Evolutionary conservation across 2,329 filamentous ascomycete genomes (phyloP).

Genomic region (Penicillium sp.): DNA sequence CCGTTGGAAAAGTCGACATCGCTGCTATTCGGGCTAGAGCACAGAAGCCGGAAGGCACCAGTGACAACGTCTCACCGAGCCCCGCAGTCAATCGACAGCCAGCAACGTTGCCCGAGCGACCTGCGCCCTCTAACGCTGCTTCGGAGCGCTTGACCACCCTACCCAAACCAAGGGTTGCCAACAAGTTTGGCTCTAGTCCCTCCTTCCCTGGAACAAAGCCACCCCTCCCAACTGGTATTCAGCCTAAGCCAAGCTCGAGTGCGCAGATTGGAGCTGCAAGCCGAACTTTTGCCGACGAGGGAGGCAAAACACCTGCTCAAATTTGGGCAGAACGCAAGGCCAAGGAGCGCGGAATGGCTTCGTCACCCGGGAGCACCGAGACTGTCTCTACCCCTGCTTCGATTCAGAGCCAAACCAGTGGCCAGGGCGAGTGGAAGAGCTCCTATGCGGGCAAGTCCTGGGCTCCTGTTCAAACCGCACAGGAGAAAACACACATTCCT

Average conservation of each 20-base stretch:
- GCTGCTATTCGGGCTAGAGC: slow-evolving; percentile 84
- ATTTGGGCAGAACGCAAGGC: slow-evolving; percentile 98
- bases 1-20: slow-evolving; percentile 95
- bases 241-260: slow-evolving; percentile 57
- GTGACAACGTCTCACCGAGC: slow-evolving; percentile 43
- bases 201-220: slow-evolving; percentile 87
- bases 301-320: slow-evolving; percentile 94
- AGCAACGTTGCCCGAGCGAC: slow-evolving; percentile 68
- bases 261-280: slow-evolving; percentile 71
- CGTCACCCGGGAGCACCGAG: slow-evolving; percentile 44
- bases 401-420: slow-evolving; percentile 67
- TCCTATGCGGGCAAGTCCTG: slow-evolving; percentile 87
- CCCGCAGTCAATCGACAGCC: slow-evolving; percentile 50
- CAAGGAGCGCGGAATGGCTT: slow-evolving; percentile 60
- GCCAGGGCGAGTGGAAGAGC: slow-evolving; percentile 78
- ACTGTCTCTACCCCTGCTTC: slow-evolving; percentile 49
- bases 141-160: slow-evolving; percentile 80
- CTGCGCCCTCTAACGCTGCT: slow-evolving; percentile 62
- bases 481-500: slow-evolving; percentile 60
- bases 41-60: slow-evolving; percentile 55
- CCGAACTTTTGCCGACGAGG: slow-evolving; percentile 89
- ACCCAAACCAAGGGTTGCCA: slow-evolving; percentile 92
- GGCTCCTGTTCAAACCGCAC: slow-evolving; percentile 74
- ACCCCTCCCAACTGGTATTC: slow-evolving; percentile 69
- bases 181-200: slow-evolving; percentile 72